Conservation (phyloP, 2,329 filamentous ascomycete species). For the Cercospora sp. region DNA sequence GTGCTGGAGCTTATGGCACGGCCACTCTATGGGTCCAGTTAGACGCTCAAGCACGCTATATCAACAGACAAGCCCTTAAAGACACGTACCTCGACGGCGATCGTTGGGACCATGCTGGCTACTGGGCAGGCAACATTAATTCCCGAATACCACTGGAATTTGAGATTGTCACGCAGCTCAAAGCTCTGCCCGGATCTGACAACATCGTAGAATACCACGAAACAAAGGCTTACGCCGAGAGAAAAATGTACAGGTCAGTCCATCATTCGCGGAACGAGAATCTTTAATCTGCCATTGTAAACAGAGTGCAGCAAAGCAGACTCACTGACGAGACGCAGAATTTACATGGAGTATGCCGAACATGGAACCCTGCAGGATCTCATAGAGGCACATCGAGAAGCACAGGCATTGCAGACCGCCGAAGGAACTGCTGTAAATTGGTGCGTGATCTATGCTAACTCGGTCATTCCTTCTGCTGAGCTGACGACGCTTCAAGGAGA, state of each 20-base stretch:
- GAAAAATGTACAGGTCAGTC: background rate
- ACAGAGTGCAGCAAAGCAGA: background rate
- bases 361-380: background rate
- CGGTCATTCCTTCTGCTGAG: background rate
- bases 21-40: background rate
- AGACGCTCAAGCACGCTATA: background rate
- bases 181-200: background rate
- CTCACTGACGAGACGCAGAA: background rate
- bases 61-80: background rate
- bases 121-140: conserved; percentile 1
- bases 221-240: background rate
- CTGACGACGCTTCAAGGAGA: background rate
- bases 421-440: background rate
- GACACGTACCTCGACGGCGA: background rate
- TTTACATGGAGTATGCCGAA: conserved; percentile 4
- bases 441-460: background rate
- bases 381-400: background rate
- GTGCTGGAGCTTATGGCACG: background rate
- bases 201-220: conserved; percentile 3
- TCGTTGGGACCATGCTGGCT: background rate
- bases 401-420: background rate
- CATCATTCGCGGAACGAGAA: background rate
- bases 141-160: background rate
- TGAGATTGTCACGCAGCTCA: background rate
- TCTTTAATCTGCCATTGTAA: background rate